Percentiles rank a stretch among this genome's conserved stretches.
Evolutionary conservation across 371 early-diverging fungal genomes (phyloP).

Genomic region (Phascolomyces articulosus): DNA sequence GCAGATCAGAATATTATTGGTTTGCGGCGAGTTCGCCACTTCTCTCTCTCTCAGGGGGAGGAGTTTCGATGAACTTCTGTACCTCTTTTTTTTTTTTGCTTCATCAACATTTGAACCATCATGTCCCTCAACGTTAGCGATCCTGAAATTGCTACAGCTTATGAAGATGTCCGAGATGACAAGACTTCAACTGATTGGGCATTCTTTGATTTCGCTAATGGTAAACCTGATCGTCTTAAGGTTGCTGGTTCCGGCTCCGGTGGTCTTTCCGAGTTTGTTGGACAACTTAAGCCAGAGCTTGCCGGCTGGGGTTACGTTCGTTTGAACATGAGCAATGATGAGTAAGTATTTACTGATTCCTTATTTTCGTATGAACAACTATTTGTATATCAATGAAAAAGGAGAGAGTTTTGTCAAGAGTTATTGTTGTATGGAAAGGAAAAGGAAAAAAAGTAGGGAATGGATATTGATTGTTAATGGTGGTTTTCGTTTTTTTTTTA

Average conservation of each 20-base stretch:
- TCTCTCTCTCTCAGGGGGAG: too few relatives aligned
- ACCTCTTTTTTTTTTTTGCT: too few relatives aligned
- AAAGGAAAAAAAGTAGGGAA: too few relatives aligned
- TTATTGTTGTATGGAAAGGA: too few relatives aligned
- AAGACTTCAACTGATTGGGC: constrained; percentile 73
- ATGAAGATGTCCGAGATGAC: constrained; percentile 76
- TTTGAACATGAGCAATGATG: constrained; percentile 83
- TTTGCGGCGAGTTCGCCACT: too few relatives aligned
- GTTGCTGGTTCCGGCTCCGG: constrained; percentile 63
- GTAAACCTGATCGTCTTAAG: constrained; percentile 49
- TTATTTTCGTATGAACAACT: too few relatives aligned
- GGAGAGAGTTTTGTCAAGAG: too few relatives aligned
- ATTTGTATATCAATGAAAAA: too few relatives aligned
- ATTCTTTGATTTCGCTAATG: constrained; percentile 50
- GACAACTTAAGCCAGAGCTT: constrained; percentile 64
- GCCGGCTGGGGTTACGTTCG: constrained; percentile 85
- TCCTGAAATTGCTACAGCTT: constrained; percentile 61
- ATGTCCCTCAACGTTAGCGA: constrained; percentile 55
- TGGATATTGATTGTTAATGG: too few relatives aligned
- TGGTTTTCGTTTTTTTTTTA: too few relatives aligned
- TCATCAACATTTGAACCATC: constrained; percentile 1
- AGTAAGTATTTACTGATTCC: constrained; percentile 51
- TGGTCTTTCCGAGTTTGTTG: constrained; percentile 70
- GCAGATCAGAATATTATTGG: too few relatives aligned
- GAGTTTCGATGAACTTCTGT: too few relatives aligned